Evolutionary conservation across 2,329 filamentous ascomycete species (phyloP).

Genomic region (Colletotrichum shisoi): DNA sequence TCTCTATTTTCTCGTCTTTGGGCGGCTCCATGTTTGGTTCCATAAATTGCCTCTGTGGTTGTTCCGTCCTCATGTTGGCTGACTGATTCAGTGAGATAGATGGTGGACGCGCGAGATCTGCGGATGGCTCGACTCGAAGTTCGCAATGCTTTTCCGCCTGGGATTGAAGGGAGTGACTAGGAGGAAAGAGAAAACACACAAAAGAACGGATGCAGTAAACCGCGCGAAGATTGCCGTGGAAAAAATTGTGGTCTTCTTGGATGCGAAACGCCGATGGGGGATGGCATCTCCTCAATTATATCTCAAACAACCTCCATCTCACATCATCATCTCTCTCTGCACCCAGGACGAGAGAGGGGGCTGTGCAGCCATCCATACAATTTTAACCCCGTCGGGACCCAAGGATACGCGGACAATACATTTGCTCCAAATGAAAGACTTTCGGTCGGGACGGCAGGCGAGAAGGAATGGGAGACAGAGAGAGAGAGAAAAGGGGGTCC

Average conservation of each 20-base stretch:
- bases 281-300: conserved; percentile 20
- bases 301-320: conserved; percentile 13
- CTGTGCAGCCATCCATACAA: conserved; percentile 24
- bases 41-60: conserved; percentile 15
- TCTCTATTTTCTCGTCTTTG: conserved; percentile 2
- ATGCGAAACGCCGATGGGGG: background rate
- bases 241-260: background rate
- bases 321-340: background rate
- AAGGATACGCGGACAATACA: background rate
- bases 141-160: background rate
- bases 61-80: conserved; percentile 7
- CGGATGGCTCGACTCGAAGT: background rate
- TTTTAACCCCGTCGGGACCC: conserved; percentile 5
- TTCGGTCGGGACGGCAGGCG: too few relatives aligned
- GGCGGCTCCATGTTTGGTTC: conserved; percentile 3
- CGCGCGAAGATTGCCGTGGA: background rate
- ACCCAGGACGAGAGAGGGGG: conserved; percentile 16
- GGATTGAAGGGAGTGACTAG: conserved; percentile 5
- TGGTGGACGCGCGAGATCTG: background rate
- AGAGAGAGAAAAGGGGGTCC: background rate
- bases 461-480: background rate
- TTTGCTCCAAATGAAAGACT: background rate
- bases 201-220: background rate
- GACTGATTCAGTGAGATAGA: background rate
- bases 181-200: background rate